Base-by-base conservation (phyloP, 2,329 filamentous ascomycete species). In the Aspergillus arachidicola region DNA sequence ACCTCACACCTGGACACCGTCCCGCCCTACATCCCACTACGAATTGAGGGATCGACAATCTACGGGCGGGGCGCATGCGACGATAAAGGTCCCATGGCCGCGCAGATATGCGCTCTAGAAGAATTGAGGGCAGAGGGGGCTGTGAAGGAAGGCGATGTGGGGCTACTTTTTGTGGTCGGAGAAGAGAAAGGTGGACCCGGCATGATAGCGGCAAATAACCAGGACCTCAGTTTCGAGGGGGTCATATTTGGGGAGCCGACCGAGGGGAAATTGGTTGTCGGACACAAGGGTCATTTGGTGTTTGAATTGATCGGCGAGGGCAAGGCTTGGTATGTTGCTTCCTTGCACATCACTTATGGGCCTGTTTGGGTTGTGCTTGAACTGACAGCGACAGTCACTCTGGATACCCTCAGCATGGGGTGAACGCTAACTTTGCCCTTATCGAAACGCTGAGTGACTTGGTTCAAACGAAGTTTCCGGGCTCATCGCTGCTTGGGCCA, bases 1-100 rank as follows among this genome's bases (percentile, higher is more conserved):
- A 75, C 75, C 6, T 70, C 73, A 1, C 76, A 79, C 64, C 76
- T 78, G 72, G 75, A 78, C 57, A 86, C 86, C 2, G 89, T 92
- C 0, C 90, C 91, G 0, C 91, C 91, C 0, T 87, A 86, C 74
- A 90, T 92, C 63, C 89, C 89, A 0, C 93, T 93, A 76, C 81
- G 82, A 48, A 72, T 67, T 65, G 69, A 69, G 57, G 72, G 74
- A 19, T 72, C 81, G 41, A 81, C 77, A 16, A 91, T 94, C 64
- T 85, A 83, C 58, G 92, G 92, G 2, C 87, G 92, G 36, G 92
- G 78, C 73, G 19, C 85, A 89, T 73, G 89, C 87, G 69, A 91
- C 50, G 77, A 77, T 38, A 71, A 91, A 74, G 89, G 81, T 16
- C 86, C 84, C 70, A 84, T 95, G 14, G 91, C 92, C 0, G 85